Evolutionary conservation across 2,329 filamentous ascomycete species (phyloP), one percentile per base, ranked within the genome.

Genomic region (Hypoxylon sp.): DNA sequence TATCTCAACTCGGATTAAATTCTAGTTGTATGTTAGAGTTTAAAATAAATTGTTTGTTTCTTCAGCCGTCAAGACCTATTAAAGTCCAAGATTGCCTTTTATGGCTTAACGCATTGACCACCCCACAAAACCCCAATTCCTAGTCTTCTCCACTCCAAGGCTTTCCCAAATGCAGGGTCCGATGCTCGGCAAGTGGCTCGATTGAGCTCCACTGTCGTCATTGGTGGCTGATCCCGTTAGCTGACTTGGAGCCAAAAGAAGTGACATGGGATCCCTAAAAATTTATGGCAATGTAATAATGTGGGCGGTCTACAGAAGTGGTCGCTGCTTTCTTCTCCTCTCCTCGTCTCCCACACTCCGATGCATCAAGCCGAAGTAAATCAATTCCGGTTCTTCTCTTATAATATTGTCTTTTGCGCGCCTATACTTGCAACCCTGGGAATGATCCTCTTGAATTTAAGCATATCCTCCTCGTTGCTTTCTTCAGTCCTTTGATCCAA

Each of bases 401-500:
- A 53, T 51, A 38, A 30, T 52, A 28, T 14, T 46, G 21, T 51
- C 6, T 60, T 56, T 50, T 65, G 28, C 34, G 46, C 34, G 28
- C 55, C 21, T 49, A 28, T 36, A 53, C 58, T 7, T 48, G 60
- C 51, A 60, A 62, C 14, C 19, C n/a, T 45, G 68, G 74, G 71
- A 72, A 75, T 75, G 74, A 71, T 68, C 65, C 53, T 61, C 52
- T 56, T 30, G 51, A 65, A 46, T 60, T 48, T 63, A 28, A 65
- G 49, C 53, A 68, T 58, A 46, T 50, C 51, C 17, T 59, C 45
- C 25, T 52, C 59, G 10, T 67, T 50, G 45, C 52, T 67, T 52
- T 48, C 63, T 55, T 69, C 67, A 57, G 69, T 72, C 72, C 73
- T 75, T 74, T 75, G 64, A 76, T 73, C 68, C 49, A 32, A 56